Evolutionary conservation across 139 green algal species (phyloP), one percentile per base, ranked within the genome.

Genomic region (Coccomyxa sp.): DNA sequence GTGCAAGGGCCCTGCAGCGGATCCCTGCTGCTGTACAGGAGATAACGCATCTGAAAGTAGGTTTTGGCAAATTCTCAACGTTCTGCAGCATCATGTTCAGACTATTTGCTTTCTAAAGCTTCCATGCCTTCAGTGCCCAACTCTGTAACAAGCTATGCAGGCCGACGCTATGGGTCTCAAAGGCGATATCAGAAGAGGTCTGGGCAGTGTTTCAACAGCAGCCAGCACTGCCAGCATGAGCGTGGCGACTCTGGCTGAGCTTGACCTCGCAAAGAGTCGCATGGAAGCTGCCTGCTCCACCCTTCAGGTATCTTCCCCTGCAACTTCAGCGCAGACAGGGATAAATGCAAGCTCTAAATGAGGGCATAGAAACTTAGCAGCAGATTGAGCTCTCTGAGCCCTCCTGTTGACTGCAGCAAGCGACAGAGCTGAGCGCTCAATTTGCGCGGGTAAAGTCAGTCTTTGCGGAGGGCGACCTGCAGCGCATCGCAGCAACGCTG

Each of bases 11-110:
- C 0, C 79, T 97, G 83, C 82, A 91, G 36, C 82, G 93, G 24
- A 92, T 98, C 36, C 95, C 95, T 0, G 87, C 89, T 39, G 95
- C 95, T 22, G 86, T 93, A n/a, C 85, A 90, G 37, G 95, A 98
- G 73, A 91, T 96, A 0, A 81, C 88, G 14, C 79, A 82, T 55
- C 81, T 90, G 33, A 35, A 87, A 78, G 85, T 84, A 39, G 31
- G 31, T 34, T 75, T 58, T 12, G 44, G 44, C 44, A 58, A 58
- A 16, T 16, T 39, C 8, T 74, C 6, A 33, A 6, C n/a, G 29
- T 74, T 5, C 70, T 8, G 31, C 8, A 75, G 70, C 33, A 75
- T 24, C 35, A 75, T 14, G 70, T 75, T 35, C 35, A 35, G 70
- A 84, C 29, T 16, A 58, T 29, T 12, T 58, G 44, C 44, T 58